A percentile compares a stretch with the other conserved stretches of the same genome.
These are phyloP conservation scores for Kodamaea fungicola DNA, from an alignment of 1,139 yeast genomes.

Conservation along the genomic window DNA sequence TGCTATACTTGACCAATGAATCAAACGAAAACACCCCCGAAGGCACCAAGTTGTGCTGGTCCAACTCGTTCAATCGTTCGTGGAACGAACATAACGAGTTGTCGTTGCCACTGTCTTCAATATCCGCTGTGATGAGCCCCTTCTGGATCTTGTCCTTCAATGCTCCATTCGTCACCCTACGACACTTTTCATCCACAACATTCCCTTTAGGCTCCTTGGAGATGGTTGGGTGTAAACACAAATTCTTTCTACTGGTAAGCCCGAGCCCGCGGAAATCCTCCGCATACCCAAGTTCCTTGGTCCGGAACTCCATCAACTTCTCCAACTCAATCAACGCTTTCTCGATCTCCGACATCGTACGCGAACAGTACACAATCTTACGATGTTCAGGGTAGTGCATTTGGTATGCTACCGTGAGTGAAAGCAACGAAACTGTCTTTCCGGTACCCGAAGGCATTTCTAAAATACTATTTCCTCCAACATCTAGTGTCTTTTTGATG, in stretches of 20 bases:
- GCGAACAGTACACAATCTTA: slow-evolving; percentile 93
- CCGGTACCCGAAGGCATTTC: slow-evolving; percentile 99
- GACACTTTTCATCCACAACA: slow-evolving; percentile 92
- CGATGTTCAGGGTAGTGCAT: slow-evolving; percentile 93
- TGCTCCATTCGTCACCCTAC: slow-evolving; percentile 91
- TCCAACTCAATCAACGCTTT: slow-evolving; percentile 94
- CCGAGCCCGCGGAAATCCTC: slow-evolving; percentile 95
- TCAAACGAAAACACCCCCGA: slow-evolving; percentile 95
- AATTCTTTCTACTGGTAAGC: slow-evolving; percentile 86
- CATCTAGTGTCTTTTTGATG: slow-evolving; percentile 87
- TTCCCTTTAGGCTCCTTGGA: slow-evolving; percentile 88
- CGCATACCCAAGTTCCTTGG: slow-evolving; percentile 74
- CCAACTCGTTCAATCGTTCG: slow-evolving; percentile 80
- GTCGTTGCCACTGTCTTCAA: slow-evolving; percentile 18
- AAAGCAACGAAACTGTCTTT: slow-evolving; percentile 85
- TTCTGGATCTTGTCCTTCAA: slow-evolving; percentile 62
- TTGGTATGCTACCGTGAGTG: slow-evolving; percentile 92
- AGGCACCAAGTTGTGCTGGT: slow-evolving; percentile 85
- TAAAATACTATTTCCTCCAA: slow-evolving; percentile 93
- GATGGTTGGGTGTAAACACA: slow-evolving; percentile 87
- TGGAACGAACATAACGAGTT: slow-evolving; percentile 71
- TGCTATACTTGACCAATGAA: slow-evolving; percentile 71
- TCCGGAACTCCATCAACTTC: slow-evolving; percentile 79
- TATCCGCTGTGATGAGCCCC: slow-evolving; percentile 30
- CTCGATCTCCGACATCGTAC: slow-evolving; percentile 99